Evolutionary conservation across 192 early-diverging fungal species (phyloP).

Genomic region (Backusella tarrabulga): DNA sequence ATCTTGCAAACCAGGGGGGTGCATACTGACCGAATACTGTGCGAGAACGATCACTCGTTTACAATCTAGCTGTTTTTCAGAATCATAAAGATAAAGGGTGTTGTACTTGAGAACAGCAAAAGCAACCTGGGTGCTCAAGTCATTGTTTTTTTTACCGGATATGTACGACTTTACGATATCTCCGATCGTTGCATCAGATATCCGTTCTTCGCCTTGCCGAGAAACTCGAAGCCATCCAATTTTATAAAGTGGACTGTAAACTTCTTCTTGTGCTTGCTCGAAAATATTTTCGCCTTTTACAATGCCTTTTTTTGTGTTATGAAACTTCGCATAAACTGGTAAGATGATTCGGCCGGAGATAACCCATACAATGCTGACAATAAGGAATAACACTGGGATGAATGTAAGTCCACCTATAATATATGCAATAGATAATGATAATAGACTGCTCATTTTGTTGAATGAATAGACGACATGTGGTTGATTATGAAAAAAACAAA

Average conservation of each 20-base stretch:
- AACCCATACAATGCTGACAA: constrained; percentile 17
- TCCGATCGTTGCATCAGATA: constrained; percentile 29
- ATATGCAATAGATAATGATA: constrained; percentile 37
- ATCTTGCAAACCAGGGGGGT: constrained; percentile 53
- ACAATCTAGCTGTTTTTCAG: constrained; percentile 73
- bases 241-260: constrained; percentile 25
- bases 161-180: constrained; percentile 39
- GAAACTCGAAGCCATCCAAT: constrained; percentile 42
- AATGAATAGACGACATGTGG: not conserved
- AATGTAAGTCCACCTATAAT: constrained; percentile 45
- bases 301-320: not conserved
- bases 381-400: constrained; percentile 35
- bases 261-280: not conserved
- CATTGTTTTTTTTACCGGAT: constrained; percentile 46
- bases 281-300: not conserved
- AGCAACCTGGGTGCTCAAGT: constrained; percentile 35
- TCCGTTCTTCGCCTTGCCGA: constrained; percentile 23
- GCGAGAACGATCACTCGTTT: constrained; percentile 69
- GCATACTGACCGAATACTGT: constrained; percentile 61
- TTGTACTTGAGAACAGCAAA: constrained; percentile 78
- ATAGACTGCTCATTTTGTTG: not conserved
- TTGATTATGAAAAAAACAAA: not conserved
- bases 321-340: not conserved
- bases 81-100: constrained; percentile 82
- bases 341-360: not conserved